Percentiles rank a stretch among this genome's conserved stretches.
Conservation (phyloP, 2,329 filamentous ascomycete species). For the Aspergillus sclerotialis region DNA sequence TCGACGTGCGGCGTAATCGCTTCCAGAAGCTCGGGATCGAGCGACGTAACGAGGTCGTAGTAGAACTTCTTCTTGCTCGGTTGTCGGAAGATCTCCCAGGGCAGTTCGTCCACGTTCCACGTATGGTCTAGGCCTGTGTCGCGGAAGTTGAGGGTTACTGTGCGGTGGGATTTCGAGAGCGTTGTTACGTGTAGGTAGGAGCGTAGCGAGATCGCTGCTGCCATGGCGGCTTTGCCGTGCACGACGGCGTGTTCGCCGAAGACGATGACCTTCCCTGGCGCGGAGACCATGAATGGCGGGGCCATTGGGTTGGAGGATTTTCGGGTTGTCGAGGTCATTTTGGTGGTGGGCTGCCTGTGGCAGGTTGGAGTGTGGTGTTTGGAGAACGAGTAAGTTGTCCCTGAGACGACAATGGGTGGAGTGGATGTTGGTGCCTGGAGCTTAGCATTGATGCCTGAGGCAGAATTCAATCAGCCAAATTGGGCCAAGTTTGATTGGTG, state of each 20-base stretch:
- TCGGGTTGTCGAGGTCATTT: conserved; percentile 19
- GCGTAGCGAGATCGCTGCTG: conserved; percentile 86
- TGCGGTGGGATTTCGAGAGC: conserved; percentile 84
- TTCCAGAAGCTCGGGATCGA: conserved; percentile 75
- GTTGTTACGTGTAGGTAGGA: conserved; percentile 96
- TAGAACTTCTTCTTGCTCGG: conserved; percentile 89
- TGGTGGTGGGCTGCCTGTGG: conserved; percentile 4
- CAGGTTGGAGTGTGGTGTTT: not conserved
- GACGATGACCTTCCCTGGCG: conserved; percentile 95
- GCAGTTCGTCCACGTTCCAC: conserved; percentile 88
- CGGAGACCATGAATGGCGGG: conserved; percentile 94
- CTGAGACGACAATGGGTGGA: no score
- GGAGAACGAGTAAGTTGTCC: not conserved
- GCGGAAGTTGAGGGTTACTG: conserved; percentile 79
- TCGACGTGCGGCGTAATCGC: conserved; percentile 74
- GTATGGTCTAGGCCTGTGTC: conserved; percentile 85
- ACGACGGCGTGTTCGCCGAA: conserved; percentile 99
- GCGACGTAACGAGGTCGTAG: conserved; percentile 76
- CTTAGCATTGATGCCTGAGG: no score
- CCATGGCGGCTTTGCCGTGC: conserved; percentile 91
- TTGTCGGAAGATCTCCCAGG: conserved; percentile 75
- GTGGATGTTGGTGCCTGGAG: no score
- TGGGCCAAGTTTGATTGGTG: no score
- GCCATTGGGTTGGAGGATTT: conserved; percentile 56
- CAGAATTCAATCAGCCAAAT: no score